These are phyloP conservation scores for Orbilia ellipsospora DNA, from an alignment of 2,329 filamentous ascomycete genomes.

Conservation along the genomic window DNA sequence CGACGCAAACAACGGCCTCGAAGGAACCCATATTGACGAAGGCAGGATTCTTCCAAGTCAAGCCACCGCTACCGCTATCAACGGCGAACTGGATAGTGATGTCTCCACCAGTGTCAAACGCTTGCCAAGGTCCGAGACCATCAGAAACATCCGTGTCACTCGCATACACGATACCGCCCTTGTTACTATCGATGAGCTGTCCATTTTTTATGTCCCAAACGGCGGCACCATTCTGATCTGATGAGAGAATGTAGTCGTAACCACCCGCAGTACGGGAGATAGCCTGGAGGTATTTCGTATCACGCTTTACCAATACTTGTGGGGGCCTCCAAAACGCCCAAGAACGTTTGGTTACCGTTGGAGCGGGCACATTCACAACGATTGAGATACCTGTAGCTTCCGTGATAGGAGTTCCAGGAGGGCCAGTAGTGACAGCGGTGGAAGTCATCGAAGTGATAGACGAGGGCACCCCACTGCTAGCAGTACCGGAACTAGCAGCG, in stretches of 20 bases:
- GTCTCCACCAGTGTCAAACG: conserved; percentile 10
- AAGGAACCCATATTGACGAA: conserved; percentile 33
- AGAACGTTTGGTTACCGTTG: not conserved
- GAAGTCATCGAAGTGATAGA: no score
- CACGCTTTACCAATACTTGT: not conserved
- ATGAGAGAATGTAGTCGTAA: conserved; percentile 6
- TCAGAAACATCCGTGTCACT: conserved; percentile 3
- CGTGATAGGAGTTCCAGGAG: not conserved
- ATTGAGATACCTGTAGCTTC: not conserved
- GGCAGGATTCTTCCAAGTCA: conserved; percentile 28
- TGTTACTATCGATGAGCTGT: conserved; percentile 8
- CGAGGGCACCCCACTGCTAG: no score
- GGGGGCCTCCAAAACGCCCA: not conserved
- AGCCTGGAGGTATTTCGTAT: not conserved
- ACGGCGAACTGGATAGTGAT: conserved; percentile 30
- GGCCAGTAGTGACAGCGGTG: no score
- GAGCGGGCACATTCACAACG: not conserved
- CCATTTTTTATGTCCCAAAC: conserved; percentile 12
- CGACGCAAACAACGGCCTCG: conserved; percentile 16
- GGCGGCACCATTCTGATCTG: not conserved
- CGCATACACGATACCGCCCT: conserved; percentile 15
- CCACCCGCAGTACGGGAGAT: conserved; percentile 1
- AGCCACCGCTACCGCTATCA: conserved; percentile 21
- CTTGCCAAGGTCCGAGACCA: conserved; percentile 26
- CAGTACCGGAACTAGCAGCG: no score